Base-by-base conservation (phyloP, 208 protist species). In the Novymonas esmeraldas region DNA sequence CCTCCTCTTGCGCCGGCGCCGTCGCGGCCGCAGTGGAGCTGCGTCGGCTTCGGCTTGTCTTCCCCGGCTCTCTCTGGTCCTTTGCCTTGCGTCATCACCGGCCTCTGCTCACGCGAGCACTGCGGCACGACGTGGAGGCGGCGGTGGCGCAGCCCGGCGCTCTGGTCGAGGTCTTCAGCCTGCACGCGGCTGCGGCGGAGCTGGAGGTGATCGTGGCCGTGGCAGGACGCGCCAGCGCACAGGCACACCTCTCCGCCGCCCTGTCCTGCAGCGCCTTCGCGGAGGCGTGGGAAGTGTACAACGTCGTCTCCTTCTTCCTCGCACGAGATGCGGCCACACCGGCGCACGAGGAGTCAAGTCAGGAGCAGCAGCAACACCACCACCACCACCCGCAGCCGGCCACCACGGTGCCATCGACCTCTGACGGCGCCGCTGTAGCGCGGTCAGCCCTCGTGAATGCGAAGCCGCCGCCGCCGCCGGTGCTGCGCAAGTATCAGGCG, bases 151-250 rank as follows among this genome's bases (percentile, higher is more conserved):
- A 13, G 46, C 20, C 54, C 6, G 20, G 11, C 33, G 36, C n/a
- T 0, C n/a, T 46, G 1, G 55, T 70, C n/a, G 56, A 52, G 4
- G 56, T 65, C 28, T 41, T 24, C 33, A 70, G 62, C n/a, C 56
- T 76, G 29, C 46, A 60, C 34, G 38, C 48, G 20, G 22, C 52
- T 2, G 31, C 20, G 2, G 42, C 49, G 28, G 70, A 68, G 57
- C 39, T 76, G n/a, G 70, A 76, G 42, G 48, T 58, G 11, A 69
- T 70, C 14, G 10, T 76, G 39, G 34, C 33, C 45, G 54, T 76
- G 2, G 31, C 2, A 28, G 38, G 24, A 14, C 22, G 10, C 2
- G 0, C 26, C 3, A 13, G 4, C 0, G 24, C n/a, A 2, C 38
- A 18, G 28, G 33, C 28, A 0, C 1, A 59, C 2, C 46, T 34